Evolutionary conservation across 345 rosid species (phyloP).

Genomic region (Kandelia obovata): DNA sequence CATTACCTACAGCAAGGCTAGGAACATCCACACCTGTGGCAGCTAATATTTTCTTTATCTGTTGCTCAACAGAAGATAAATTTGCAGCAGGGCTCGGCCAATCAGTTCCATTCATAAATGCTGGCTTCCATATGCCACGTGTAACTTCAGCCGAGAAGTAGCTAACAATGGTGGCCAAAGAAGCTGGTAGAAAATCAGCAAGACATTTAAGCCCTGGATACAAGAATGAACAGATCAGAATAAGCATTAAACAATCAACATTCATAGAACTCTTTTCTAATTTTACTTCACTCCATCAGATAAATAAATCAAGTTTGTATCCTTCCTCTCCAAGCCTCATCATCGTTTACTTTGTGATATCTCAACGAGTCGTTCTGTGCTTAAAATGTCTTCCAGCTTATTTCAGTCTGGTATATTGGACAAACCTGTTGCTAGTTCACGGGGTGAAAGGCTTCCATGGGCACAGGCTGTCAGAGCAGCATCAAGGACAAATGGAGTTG

Average conservation of each 20-base stretch:
- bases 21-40: conserved; percentile 95
- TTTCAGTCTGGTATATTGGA: conserved; percentile 7
- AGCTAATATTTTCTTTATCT: conserved; percentile 76
- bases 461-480: conserved; percentile 94
- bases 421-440: conserved; percentile 96
- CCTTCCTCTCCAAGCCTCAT: background rate
- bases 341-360: background rate
- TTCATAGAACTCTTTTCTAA: background rate
- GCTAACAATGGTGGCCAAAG: conserved; percentile 81
- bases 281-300: background rate
- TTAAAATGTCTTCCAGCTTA: background rate
- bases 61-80: conserved; percentile 74
- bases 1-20: conserved; percentile 70
- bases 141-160: conserved; percentile 94
- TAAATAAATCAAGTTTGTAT: no score
- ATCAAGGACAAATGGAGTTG: conserved; percentile 75
- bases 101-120: conserved; percentile 94
- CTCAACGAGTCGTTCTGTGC: background rate
- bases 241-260: background rate
- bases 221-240: conserved; percentile 6
- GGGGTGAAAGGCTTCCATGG: conserved; percentile 86
- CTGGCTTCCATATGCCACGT: conserved; percentile 93
- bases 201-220: conserved; percentile 84
- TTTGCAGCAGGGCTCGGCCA: conserved; percentile 99
- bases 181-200: conserved; percentile 93